These are phyloP conservation scores for Cutaneotrichosporon sp. DNA, from an alignment of 1,284 basidiomycete genomes.

Conservation along the genomic window DNA sequence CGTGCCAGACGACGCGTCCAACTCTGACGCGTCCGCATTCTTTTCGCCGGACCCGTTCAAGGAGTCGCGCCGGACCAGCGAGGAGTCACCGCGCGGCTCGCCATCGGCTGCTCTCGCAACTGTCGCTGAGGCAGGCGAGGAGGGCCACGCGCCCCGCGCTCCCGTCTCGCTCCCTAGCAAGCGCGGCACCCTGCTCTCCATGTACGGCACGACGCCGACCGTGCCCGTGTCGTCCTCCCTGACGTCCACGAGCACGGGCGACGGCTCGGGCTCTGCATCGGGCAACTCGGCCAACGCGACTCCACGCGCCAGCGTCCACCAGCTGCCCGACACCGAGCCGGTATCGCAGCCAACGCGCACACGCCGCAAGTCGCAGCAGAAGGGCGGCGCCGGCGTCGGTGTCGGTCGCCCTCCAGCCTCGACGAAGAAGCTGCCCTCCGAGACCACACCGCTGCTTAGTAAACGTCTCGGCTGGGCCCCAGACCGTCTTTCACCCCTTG, in stretches of 20 bases:
- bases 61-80: not conserved
- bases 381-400: not conserved
- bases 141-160: not conserved
- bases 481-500: slow-evolving; percentile 4
- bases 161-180: slow-evolving; percentile 5
- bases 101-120: slow-evolving; percentile 8
- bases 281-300: not conserved
- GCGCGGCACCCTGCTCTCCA: slow-evolving; percentile 13
- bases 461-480: not conserved
- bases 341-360: not conserved
- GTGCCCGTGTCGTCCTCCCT: slow-evolving; percentile 4
- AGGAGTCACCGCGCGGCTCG: slow-evolving; percentile 1
- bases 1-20: slow-evolving; percentile 26
- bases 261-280: not conserved
- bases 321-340: not conserved
- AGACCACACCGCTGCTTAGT: not conserved
- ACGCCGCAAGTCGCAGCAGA: not conserved
- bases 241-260: slow-evolving; percentile 1
- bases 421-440: not conserved
- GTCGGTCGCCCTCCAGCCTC: not conserved
- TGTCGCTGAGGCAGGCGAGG: slow-evolving; percentile 6
- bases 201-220: slow-evolving; percentile 15
- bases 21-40: slow-evolving; percentile 24
- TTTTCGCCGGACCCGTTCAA: slow-evolving; percentile 12
- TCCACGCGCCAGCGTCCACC: slow-evolving; percentile 8